Percentiles rank a stretch among this genome's conserved stretches.
Conservation (phyloP, 768 basidiomycete genomes). For the Lactarius trivialis region DNA sequence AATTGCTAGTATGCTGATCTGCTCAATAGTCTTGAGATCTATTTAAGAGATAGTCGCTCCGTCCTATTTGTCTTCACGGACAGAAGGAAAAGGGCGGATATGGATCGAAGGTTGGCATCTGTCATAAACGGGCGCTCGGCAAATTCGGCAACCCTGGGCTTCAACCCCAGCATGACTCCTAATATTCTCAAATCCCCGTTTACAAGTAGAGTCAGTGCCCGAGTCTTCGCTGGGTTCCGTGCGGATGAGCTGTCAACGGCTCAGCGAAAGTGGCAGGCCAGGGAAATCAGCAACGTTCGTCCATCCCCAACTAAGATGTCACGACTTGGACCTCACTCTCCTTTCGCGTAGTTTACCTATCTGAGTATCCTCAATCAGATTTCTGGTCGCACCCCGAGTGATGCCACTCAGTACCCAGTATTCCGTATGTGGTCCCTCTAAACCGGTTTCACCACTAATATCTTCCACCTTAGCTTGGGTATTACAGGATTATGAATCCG, state of each 20-base stretch:
- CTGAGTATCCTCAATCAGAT: slow-evolving; percentile 85
- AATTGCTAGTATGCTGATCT: not conserved
- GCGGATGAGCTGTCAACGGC: slow-evolving; percentile 62
- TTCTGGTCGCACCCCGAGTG: slow-evolving; percentile 88
- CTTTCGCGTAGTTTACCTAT: slow-evolving; percentile 67
- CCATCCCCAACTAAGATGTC: not conserved
- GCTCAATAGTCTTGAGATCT: slow-evolving; percentile 67
- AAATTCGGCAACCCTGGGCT: slow-evolving; percentile 23
- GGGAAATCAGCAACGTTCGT: slow-evolving; percentile 87
- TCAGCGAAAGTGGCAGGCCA: slow-evolving; percentile 77
- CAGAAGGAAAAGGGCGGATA: slow-evolving; percentile 54
- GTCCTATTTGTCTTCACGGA: slow-evolving; percentile 77
- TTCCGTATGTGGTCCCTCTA: slow-evolving; percentile 51
- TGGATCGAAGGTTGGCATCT: slow-evolving; percentile 45
- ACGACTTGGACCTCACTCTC: slow-evolving; percentile 3
- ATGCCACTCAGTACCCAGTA: slow-evolving; percentile 92
- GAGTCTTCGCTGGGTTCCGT: slow-evolving; percentile 43
- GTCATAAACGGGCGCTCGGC: slow-evolving; percentile 36
- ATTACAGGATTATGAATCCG: slow-evolving; percentile 74
- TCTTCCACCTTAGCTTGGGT: slow-evolving; percentile 65
- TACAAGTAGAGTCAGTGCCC: slow-evolving; percentile 46
- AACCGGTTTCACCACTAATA: not conserved
- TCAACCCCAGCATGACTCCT: slow-evolving; percentile 36
- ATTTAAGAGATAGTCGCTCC: slow-evolving; percentile 88
- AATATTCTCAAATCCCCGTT: slow-evolving; percentile 50